A percentile compares a stretch with the other conserved stretches of the same genome.
Conservation (phyloP, 805 yeast species). For the Hermanozyma aechmeae region DNA sequence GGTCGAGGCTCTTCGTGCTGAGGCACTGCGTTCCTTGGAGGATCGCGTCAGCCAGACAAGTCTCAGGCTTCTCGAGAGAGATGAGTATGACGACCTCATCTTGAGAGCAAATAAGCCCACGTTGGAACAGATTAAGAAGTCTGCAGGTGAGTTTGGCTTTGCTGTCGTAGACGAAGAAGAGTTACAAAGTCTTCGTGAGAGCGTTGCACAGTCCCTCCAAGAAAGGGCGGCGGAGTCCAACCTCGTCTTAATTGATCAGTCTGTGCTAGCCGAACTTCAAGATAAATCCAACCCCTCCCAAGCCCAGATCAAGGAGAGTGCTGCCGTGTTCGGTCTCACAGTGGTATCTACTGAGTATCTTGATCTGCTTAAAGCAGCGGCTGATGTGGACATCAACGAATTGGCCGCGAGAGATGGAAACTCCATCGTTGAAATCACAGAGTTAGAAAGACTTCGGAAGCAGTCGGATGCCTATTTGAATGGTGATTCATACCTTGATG, state of each 20-base stretch:
- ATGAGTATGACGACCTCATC: neutral
- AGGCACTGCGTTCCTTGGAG: neutral
- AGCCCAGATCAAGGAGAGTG: too few relatives aligned
- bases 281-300: too few relatives aligned
- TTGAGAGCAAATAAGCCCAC: neutral
- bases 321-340: too few relatives aligned
- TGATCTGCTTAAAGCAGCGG: too few relatives aligned
- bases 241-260: neutral
- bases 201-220: neutral
- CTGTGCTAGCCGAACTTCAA: too few relatives aligned
- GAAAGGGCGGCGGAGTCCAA: neutral
- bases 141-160: neutral
- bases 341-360: too few relatives aligned
- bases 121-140: neutral
- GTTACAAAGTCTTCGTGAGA: conserved; percentile 6
- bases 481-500: too few relatives aligned
- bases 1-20: neutral
- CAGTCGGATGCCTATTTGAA: too few relatives aligned
- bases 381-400: too few relatives aligned
- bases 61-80: neutral
- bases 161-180: conserved; percentile 5
- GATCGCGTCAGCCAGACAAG: neutral
- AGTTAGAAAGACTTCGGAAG: too few relatives aligned
- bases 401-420: too few relatives aligned
- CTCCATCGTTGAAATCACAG: too few relatives aligned